Conservation (phyloP, 345 rosid species). For the Citrus trifoliata region DNA sequence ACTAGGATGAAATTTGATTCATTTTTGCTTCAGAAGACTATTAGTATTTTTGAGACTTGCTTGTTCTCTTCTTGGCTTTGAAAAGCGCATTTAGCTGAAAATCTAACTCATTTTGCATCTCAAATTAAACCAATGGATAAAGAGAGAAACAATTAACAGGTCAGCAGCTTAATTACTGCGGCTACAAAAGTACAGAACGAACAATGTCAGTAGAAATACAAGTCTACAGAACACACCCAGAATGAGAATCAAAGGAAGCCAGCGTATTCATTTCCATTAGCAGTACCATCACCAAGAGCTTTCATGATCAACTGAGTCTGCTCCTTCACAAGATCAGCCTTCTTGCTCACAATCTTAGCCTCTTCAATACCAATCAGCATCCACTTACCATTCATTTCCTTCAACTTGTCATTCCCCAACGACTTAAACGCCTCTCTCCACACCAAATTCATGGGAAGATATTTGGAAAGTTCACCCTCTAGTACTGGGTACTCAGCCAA, state of each 20-base stretch:
- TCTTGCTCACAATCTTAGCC: constrained; percentile 26
- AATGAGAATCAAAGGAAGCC: neutral
- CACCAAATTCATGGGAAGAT: constrained; percentile 4
- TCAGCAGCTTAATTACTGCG: too few relatives aligned
- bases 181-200: neutral
- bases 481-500: constrained; percentile 25
- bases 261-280: neutral
- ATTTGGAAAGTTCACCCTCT: constrained; percentile 16
- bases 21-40: too few relatives aligned
- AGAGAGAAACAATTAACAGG: neutral
- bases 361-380: constrained; percentile 27
- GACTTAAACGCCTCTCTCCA: constrained; percentile 25
- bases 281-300: neutral
- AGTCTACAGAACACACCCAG: too few relatives aligned
- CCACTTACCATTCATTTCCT: constrained; percentile 30
- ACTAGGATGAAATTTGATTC: too few relatives aligned
- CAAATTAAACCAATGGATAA: neutral
- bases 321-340: constrained; percentile 26
- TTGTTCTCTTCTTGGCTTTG: too few relatives aligned
- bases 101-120: too few relatives aligned
- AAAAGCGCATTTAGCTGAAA: too few relatives aligned
- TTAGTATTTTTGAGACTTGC: too few relatives aligned
- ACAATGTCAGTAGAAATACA: neutral
- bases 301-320: constrained; percentile 15
- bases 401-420: constrained; percentile 18